phyloP scores from a whole-genome alignment of 2,329 filamentous ascomycete genomes.

The Talaromyces sp. region DNA sequence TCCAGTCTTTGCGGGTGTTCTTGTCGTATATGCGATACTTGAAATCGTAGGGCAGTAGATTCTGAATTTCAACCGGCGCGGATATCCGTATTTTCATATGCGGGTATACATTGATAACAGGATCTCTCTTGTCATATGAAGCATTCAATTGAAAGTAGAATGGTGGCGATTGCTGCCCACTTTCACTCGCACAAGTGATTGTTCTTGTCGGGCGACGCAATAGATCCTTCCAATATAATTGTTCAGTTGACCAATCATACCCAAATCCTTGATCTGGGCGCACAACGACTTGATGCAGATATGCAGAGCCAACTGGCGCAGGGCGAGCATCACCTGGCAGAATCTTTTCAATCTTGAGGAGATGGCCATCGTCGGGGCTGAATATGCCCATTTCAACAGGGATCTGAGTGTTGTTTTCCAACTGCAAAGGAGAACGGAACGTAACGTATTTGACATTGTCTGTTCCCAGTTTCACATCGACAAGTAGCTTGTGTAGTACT shows the following conservation, averaged over 20 bases:
- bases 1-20: constrained; percentile 98
- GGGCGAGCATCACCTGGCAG: constrained; percentile 84
- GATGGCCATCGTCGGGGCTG: constrained; percentile 76
- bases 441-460: constrained; percentile 99
- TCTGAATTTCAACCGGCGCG: constrained; percentile 89
- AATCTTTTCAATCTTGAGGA: constrained; percentile 97
- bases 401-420: constrained; percentile 96
- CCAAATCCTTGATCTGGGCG: constrained; percentile 94
- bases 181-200: constrained; percentile 81
- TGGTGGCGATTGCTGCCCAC: constrained; percentile 66
- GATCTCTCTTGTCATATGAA: constrained; percentile 74
- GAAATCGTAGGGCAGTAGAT: constrained; percentile 93
- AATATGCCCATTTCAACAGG: constrained; percentile 90
- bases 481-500: constrained; percentile 80
- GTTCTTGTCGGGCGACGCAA: constrained; percentile 78
- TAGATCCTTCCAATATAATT: constrained; percentile 87
- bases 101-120: constrained; percentile 77
- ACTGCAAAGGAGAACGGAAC: constrained; percentile 79
- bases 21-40: constrained; percentile 99
- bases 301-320: constrained; percentile 86
- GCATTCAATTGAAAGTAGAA: constrained; percentile 98
- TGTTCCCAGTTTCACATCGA: constrained; percentile 81
- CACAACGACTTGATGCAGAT: constrained; percentile 78
- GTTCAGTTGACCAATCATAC: constrained; percentile 88
- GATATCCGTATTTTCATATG: constrained; percentile 92